A percentile compares a stretch with the other conserved stretches of the same genome.
Conservation (phyloP, 169 alveolate genomes). For the Cryptosporidium baileyi region DNA sequence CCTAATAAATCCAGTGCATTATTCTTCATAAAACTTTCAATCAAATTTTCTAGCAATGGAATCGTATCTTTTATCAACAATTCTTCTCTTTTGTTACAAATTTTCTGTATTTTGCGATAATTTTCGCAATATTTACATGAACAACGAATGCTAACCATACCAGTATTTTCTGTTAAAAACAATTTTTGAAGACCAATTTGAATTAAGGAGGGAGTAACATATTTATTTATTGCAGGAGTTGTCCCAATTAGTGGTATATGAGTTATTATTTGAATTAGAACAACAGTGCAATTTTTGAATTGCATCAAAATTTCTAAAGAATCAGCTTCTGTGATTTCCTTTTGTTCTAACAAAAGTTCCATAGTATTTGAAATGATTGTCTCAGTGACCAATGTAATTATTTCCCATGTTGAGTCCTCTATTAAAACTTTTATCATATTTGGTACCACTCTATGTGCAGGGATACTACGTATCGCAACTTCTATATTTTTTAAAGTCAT, state of each 20-base stretch:
- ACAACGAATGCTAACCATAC: slow-evolving; percentile 26
- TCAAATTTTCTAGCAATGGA: slow-evolving; percentile 4
- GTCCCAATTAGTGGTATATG: slow-evolving; percentile 56
- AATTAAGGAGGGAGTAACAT: slow-evolving; percentile 15
- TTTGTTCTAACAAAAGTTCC: slow-evolving; percentile 20
- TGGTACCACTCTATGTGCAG: slow-evolving; percentile 61
- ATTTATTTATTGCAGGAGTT: slow-evolving; percentile 21
- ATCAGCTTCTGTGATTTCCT: not conserved
- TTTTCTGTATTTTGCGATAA: slow-evolving; percentile 55
- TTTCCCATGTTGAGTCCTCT: slow-evolving; percentile 47
- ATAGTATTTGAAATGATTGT: slow-evolving; percentile 24
- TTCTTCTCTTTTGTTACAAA: slow-evolving; percentile 44
- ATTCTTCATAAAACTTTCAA: slow-evolving; percentile 19
- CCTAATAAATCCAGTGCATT: slow-evolving; percentile 22
- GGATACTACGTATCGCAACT: slow-evolving; percentile 42
- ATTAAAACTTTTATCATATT: slow-evolving; percentile 30
- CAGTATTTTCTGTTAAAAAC: slow-evolving; percentile 15
- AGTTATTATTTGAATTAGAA: slow-evolving; percentile 33
- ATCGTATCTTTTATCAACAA: slow-evolving; percentile 27
- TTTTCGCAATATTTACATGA: slow-evolving; percentile 56
- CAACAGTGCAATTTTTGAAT: slow-evolving; percentile 14
- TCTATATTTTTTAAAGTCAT: slow-evolving; percentile 57
- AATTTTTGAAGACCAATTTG: slow-evolving; percentile 62
- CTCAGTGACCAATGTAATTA: not conserved
- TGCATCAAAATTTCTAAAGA: not conserved